These are phyloP conservation scores for Tylopilus subfusipes DNA, from an alignment of 768 basidiomycete species.

Conservation along the genomic window DNA sequence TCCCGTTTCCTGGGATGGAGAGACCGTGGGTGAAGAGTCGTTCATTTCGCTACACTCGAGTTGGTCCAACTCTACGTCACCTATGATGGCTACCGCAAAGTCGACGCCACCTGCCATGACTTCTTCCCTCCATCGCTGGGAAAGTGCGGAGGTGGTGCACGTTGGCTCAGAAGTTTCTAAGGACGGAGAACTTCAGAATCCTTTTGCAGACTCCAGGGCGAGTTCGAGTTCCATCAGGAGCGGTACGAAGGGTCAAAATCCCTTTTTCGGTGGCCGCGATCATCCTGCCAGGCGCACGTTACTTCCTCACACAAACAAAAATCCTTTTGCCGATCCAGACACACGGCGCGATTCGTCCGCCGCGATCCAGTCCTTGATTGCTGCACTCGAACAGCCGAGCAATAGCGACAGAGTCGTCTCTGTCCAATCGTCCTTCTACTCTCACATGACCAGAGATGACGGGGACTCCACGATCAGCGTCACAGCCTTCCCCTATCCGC, in stretches of 20 bases:
- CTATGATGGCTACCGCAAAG: slow-evolving; percentile 50
- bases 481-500: slow-evolving; percentile 31
- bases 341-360: slow-evolving; percentile 26
- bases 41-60: slow-evolving; percentile 47
- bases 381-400: slow-evolving; percentile 55
- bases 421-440: slow-evolving; percentile 49
- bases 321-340: slow-evolving; percentile 44
- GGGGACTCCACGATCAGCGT: slow-evolving; percentile 26
- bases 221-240: slow-evolving; percentile 11
- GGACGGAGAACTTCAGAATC: slow-evolving; percentile 14
- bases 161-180: slow-evolving; percentile 19
- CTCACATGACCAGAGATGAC: slow-evolving; percentile 25
- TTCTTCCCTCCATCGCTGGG: slow-evolving; percentile 57
- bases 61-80: slow-evolving; percentile 45
- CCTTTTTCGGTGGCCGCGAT: slow-evolving; percentile 41
- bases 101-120: slow-evolving; percentile 57
- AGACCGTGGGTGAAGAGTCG: slow-evolving; percentile 44
- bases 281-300: slow-evolving; percentile 26
- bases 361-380: slow-evolving; percentile 61
- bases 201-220: slow-evolving; percentile 24
- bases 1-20: slow-evolving; percentile 52
- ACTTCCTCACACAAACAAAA: slow-evolving; percentile 16
- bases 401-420: slow-evolving; percentile 52
- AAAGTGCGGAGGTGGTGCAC: slow-evolving; percentile 63
- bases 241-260: slow-evolving; percentile 29